Percentiles rank a stretch among this genome's conserved stretches.
Evolutionary conservation across 148 eudicot genomes (phyloP).

Genomic region (Talinum fruticosum): DNA sequence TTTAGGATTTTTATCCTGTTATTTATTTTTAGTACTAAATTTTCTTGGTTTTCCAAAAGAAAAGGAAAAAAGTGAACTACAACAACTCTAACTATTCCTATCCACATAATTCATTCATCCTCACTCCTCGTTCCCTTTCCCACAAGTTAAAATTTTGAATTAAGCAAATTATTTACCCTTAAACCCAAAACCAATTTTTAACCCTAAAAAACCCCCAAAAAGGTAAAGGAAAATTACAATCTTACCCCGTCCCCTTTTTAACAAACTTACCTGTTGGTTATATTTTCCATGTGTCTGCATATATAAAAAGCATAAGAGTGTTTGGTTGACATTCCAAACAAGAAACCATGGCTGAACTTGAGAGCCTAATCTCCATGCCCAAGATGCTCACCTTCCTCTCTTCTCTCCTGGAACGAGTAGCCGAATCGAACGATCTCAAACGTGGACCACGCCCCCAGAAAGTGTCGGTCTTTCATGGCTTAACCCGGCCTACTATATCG

Average conservation of each 20-base stretch:
- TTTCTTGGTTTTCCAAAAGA: too few species aligned
- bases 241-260: background rate
- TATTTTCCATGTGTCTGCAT: background rate
- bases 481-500: constrained; percentile 56
- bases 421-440: constrained; percentile 53
- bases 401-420: constrained; percentile 50
- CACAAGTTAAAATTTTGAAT: too few species aligned
- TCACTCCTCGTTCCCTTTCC: too few species aligned
- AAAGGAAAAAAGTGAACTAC: too few species aligned
- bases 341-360: constrained; percentile 35
- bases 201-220: too few species aligned
- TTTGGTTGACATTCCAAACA: background rate
- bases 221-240: background rate
- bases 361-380: constrained; percentile 41
- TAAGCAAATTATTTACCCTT: too few species aligned
- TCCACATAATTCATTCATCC: too few species aligned
- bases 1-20: too few species aligned
- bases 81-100: too few species aligned
- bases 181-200: too few species aligned
- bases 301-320: constrained; percentile 16
- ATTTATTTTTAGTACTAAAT: too few species aligned
- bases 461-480: constrained; percentile 54
- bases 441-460: constrained; percentile 33
- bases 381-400: constrained; percentile 55
- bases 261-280: constrained; percentile 8